Base-by-base conservation (phyloP, 495 filamentous ascomycete genomes). In the Ramalina intermedia region DNA sequence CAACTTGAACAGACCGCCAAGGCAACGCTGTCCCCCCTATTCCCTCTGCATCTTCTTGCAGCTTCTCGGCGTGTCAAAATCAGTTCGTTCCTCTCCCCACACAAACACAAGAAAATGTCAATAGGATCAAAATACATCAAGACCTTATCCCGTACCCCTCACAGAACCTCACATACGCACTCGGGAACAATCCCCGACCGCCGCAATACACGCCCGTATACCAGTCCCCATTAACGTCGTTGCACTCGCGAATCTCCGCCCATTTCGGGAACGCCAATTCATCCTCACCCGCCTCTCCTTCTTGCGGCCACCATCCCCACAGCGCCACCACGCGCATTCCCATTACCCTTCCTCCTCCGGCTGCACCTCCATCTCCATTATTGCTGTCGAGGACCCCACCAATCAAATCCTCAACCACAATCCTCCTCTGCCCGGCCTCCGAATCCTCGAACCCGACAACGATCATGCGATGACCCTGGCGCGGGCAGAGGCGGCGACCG, bases 161-260 rank as follows among this genome's bases (percentile, higher is more conserved):
- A 48, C 72, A 40, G 21, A 75, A 45, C 54, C 60, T 62, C 27
- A 86, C 82, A 72, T 86, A 85, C 24, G 71, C 66, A 18, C 79
- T 77, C 4, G 87, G 87, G 62, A 94, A 89, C 53, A 94, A 51
- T 1, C 87, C 87, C 49, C 71, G 75, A 27, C 61, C 65, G 16
- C 84, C 85, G 60, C 82, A 81, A 70, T 93, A 95, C 33, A 70
- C 75, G 0, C 88, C 88, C 67, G 78, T 79, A 48, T 70, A 84
- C 87, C 87, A 95, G 62, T 93, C 86, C 37, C 78, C 85, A 63
- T 91, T 94, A 40, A 89, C 76, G 62, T 85, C 80, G 63, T 85
- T 78, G 33, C 78, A 78, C 69, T 94, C 88, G 3, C 71, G 69
- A 11, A 95, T 74, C 63, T 90, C 84, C 0, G 87, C 86, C 5